Base-by-base conservation (phyloP, 2,329 filamentous ascomycete genomes). In the Waltergamsia citrina region DNA sequence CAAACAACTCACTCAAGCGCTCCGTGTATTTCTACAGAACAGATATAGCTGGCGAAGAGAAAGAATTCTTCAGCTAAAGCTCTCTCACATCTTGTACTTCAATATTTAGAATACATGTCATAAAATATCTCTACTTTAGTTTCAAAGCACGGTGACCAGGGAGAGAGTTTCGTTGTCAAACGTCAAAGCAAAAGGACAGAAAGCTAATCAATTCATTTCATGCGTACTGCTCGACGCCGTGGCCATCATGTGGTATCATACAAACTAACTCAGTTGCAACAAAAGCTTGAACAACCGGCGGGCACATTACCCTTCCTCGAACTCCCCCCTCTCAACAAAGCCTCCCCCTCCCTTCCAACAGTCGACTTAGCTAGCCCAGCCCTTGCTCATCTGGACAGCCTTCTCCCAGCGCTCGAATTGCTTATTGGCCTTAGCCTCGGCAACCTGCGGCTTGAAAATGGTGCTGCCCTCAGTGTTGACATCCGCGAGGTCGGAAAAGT, bases 321-420 rank as follows among this genome's bases (percentile, higher is more conserved):
- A 18, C 12, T 28, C 16, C 17, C 23, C 6, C 7, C 12, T 28
- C 23, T 17, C 14, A 34, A 27, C 24, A 8, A 14, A n/a, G n/a
- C n/a, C 4, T 12, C 32, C 15, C 9, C 29, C 29, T 30, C 8
- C 7, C 15, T 6, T 7, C 21, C 16, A 10, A 12, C 7, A 14
- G 8, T 6, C 21, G 7, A 7, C 30, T 25, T 25, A 33, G 21
- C 26, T 24, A 6, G 31, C 57, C 83, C 84, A 88, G 22, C 84
- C 84, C 49, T 69, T 75, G 47, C 76, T 81, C 81, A 87, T 88
- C 52, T 82, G 64, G 24, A 90, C 84, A 2, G 84, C 84, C 57
- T 81, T 78, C 46, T 76, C 70, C 84, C 84, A 88, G 44, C 74
- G 71, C 45, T 66, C 69, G 50, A 85, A 86, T 62, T 81, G 74